Base-by-base conservation (phyloP, 2,329 filamentous ascomycete species). In the Dryadomyces quercivorus region DNA sequence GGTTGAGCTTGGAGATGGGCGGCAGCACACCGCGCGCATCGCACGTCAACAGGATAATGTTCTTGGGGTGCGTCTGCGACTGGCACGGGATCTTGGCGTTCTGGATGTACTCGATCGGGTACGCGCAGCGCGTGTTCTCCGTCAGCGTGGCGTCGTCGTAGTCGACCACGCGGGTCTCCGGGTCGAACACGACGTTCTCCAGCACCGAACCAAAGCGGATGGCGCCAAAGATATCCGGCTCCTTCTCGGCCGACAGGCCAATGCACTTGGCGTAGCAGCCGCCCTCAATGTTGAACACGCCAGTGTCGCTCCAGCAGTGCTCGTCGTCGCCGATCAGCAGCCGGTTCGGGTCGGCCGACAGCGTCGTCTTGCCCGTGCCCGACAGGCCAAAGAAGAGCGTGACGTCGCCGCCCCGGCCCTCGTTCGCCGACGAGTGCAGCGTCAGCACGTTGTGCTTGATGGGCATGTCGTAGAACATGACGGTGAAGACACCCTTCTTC, bases 401-500 rank as follows among this genome's bases (percentile, higher is more conserved):
- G 56, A 98, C 93, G 67, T 98, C 93, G 61, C 93, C 93, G 60
- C 88, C 75, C 78, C 87, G 80, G 63, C 93, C 93, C 81, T 98
- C 88, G 75, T 98, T 98, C 67, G 93, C 93, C 9, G 93, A 98
- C 16, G 93, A 98, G 80, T 98, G 93, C 55, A 98, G 85, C 44
- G 93, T 98, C 62, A 98, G 77, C 64, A 98, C 92, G 72, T 97
- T 94, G 82, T 98, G 93, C 84, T 96, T 96, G 69, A 98, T 88
- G 58, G 93, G 93, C 91, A 97, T 98, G 79, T 98, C 93, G 78
- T 97, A 98, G 82, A 95, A 98, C 69, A 98, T 84, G 51, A 98
- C 90, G 50, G 93, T 98, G 81, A 98, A 98, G 72, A 98, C 82
- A 64, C 93, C 91, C 79, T 95, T 95, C 78, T 95, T 95, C 88